Conservation (phyloP, 2,329 filamentous ascomycete genomes). For the Fusarium chlamydosporum region DNA sequence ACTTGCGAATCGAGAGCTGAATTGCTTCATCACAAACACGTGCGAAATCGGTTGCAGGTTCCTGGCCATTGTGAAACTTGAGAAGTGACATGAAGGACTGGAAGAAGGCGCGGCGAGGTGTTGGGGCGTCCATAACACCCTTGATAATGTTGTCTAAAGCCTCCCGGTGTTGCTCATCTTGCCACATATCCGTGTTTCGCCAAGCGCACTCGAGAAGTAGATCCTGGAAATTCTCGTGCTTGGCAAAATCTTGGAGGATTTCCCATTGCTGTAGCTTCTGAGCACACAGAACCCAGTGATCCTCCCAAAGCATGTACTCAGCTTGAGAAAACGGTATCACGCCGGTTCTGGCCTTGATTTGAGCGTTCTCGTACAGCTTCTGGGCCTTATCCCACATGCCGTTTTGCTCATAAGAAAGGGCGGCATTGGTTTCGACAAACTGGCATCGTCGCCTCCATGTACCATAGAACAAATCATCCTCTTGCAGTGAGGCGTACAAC, state of each 20-base stretch:
- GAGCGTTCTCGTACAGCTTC: constrained; percentile 94
- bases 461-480: constrained; percentile 97
- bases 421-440: constrained; percentile 97
- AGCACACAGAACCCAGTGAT: constrained; percentile 97
- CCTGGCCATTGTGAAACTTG: constrained; percentile 92
- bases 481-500: constrained; percentile 88
- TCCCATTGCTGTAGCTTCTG: constrained; percentile 99
- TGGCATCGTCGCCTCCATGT: constrained; percentile 96
- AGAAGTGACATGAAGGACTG: constrained; percentile 97
- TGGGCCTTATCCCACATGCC: constrained; percentile 99
- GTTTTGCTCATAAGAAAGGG: constrained; percentile 97
- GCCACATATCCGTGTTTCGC: constrained; percentile 97
- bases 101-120: constrained; percentile 94
- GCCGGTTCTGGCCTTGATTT: constrained; percentile 96
- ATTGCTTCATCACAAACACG: constrained; percentile 96
- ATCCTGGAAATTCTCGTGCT: constrained; percentile 98
- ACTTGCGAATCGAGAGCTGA: constrained; percentile 96
- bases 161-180: constrained; percentile 85
- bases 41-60: constrained; percentile 83
- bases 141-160: constrained; percentile 95
- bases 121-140: constrained; percentile 96
- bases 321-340: constrained; percentile 96
- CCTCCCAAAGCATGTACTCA: constrained; percentile 99
- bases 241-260: constrained; percentile 95
- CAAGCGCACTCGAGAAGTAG: constrained; percentile 94